phyloP scores from a whole-genome alignment of 768 basidiomycete species.

The Leucosporidium scottii region DNA sequence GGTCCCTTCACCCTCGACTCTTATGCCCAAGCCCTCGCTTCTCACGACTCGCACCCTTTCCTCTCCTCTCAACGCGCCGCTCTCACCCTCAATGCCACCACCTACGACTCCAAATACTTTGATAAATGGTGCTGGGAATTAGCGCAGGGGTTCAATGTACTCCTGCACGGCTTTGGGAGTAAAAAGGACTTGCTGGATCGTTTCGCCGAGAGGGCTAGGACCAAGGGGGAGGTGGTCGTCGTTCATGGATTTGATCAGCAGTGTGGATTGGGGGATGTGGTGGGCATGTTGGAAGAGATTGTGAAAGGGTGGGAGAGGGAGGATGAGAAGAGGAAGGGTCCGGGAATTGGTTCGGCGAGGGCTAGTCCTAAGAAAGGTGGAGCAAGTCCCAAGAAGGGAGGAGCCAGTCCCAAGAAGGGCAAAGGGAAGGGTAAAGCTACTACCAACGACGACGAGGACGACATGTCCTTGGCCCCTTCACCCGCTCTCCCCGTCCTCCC shows the following conservation, averaged over 20 bases:
- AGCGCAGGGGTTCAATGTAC: conserved; percentile 72
- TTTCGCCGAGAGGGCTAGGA: conserved; percentile 55
- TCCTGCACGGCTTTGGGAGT: conserved; percentile 84
- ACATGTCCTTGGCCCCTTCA: conserved; percentile 45
- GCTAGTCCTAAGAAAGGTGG: conserved; percentile 6
- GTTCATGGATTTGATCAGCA: conserved; percentile 70
- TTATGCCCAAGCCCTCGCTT: conserved; percentile 11
- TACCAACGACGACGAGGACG: not conserved
- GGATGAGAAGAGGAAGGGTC: not conserved
- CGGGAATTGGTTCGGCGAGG: too few species aligned
- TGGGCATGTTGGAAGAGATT: conserved; percentile 32
- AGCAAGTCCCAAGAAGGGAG: not conserved
- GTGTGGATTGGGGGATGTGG: conserved; percentile 61
- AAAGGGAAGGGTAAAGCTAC: conserved; percentile 1
- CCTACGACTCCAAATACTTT: conserved; percentile 44
- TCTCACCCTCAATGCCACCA: not conserved
- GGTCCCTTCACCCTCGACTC: conserved; percentile 60
- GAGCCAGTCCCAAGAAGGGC: conserved; percentile 3
- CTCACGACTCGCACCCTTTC: conserved; percentile 4
- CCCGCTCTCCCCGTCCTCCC: conserved; percentile 36
- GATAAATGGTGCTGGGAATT: conserved; percentile 64
- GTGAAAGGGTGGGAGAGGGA: conserved; percentile 1
- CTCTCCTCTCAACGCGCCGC: not conserved
- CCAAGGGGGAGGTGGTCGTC: conserved; percentile 63
- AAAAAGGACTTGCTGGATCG: conserved; percentile 69